phyloP scores from a whole-genome alignment of 1,284 basidiomycete genomes.

The Chalciporus piperatoides region DNA sequence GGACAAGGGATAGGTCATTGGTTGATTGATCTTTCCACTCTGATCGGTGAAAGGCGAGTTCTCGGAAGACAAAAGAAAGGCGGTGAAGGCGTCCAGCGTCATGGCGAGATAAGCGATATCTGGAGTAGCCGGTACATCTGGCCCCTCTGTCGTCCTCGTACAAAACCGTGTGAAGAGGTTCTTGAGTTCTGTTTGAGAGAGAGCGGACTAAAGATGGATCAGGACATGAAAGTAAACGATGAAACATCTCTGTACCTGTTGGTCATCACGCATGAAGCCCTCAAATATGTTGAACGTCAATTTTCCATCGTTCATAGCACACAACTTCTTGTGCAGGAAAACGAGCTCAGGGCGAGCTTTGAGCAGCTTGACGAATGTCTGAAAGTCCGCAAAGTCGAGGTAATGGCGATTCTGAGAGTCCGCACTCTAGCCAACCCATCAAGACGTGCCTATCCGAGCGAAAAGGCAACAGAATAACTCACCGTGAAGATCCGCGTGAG shows the following conservation, averaged over 20 bases:
- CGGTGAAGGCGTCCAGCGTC: constrained; percentile 61
- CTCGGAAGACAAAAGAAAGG: constrained; percentile 72
- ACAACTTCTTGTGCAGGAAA: constrained; percentile 56
- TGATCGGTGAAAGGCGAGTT: constrained; percentile 56
- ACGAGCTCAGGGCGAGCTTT: constrained; percentile 84
- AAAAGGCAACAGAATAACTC: neutral
- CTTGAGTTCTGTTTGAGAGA: constrained; percentile 45
- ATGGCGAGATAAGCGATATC: constrained; percentile 36
- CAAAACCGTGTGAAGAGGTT: constrained; percentile 57
- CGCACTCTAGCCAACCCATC: constrained; percentile 49
- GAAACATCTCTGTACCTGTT: constrained; percentile 49
- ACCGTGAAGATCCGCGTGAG: constrained; percentile 68
- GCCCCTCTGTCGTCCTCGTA: constrained; percentile 16
- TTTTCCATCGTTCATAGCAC: constrained; percentile 35
- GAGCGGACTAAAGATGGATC: constrained; percentile 41
- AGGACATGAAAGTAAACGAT: constrained; percentile 2
- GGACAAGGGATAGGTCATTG: constrained; percentile 79
- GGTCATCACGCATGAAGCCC: constrained; percentile 62
- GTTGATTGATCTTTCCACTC: constrained; percentile 44
- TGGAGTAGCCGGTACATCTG: neutral
- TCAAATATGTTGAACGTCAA: constrained; percentile 60
- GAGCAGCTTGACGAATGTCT: constrained; percentile 79
- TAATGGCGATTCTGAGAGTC: constrained; percentile 63
- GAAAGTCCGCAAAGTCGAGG: constrained; percentile 84
- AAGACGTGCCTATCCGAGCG: neutral